These are phyloP conservation scores for Fermentozyma sake DNA, from an alignment of 1,139 yeast species.

Conservation along the genomic window DNA sequence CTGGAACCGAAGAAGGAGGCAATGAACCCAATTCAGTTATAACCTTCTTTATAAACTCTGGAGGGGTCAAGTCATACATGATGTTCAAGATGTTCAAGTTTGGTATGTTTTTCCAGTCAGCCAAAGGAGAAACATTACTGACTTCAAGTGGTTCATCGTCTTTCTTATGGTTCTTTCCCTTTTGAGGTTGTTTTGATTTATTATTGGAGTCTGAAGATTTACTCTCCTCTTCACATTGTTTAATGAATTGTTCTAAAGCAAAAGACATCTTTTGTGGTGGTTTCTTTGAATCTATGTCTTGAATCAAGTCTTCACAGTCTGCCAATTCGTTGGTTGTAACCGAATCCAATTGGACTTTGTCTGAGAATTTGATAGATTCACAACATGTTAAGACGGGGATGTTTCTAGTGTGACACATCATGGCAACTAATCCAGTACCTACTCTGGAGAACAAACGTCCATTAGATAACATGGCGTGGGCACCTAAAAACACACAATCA, in stretches of 20 bases:
- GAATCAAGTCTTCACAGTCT: conserved; percentile 70
- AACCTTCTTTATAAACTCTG: conserved; percentile 87
- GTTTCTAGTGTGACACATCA: conserved; percentile 82
- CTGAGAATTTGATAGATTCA: conserved; percentile 91
- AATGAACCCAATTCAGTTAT: conserved; percentile 94
- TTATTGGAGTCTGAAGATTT: conserved; percentile 14
- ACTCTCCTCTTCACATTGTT: conserved; percentile 30
- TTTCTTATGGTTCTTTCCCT: conserved; percentile 19
- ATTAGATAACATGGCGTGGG: conserved; percentile 94
- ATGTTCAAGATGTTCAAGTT: conserved; percentile 74
- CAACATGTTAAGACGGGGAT: conserved; percentile 95
- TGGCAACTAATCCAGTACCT: conserved; percentile 91
- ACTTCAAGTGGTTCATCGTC: conserved; percentile 10
- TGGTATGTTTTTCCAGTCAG: conserved; percentile 61
- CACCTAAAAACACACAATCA: conserved; percentile 89
- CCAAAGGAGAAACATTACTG: conserved; percentile 38
- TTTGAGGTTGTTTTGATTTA: conserved; percentile 14
- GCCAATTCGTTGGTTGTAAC: conserved; percentile 92
- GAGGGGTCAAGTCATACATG: conserved; percentile 92
- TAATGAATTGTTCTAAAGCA: conserved; percentile 63
- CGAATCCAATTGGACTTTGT: conserved; percentile 91
- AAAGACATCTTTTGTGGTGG: conserved; percentile 61
- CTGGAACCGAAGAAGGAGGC: conserved; percentile 97
- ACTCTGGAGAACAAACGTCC: conserved; percentile 91
- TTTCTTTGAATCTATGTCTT: conserved; percentile 39